phyloP scores from a whole-genome alignment of 345 rosid species.

The Crucihimalaya himalaica region DNA sequence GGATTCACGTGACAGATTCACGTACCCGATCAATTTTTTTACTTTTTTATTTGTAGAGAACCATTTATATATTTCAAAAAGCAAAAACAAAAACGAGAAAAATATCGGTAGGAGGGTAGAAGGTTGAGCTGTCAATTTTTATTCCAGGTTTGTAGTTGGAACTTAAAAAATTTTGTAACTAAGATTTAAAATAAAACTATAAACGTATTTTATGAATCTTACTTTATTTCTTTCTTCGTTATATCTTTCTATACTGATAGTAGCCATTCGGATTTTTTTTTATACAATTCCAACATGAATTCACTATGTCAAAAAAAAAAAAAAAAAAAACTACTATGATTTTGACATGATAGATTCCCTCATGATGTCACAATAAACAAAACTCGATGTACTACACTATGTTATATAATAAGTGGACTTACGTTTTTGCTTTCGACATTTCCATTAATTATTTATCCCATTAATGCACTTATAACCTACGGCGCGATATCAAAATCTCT shows the following conservation, averaged over 20 bases:
- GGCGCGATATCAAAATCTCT: conserved; percentile 6
- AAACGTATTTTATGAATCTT: background rate
- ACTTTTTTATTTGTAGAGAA: background rate
- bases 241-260: background rate
- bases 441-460: conserved; percentile 13
- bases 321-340: background rate
- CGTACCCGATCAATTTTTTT: background rate
- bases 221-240: background rate
- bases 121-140: conserved; percentile 37
- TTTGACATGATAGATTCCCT: conserved; percentile 29
- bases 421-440: conserved; percentile 28
- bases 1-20: conserved; percentile 37
- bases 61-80: background rate
- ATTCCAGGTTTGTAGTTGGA: conserved; percentile 33
- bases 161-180: background rate
- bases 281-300: background rate
- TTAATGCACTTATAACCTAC: conserved; percentile 21
- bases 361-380: conserved; percentile 15
- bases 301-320: background rate
- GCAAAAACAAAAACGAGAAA: conserved; percentile 2
- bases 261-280: background rate
- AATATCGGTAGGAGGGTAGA: conserved; percentile 43
- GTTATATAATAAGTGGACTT: conserved; percentile 23
- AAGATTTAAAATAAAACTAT: background rate
- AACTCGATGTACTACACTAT: background rate